These are phyloP conservation scores for Botryotinia calthae DNA, from an alignment of 2,329 filamentous ascomycete genomes.

Conservation along the genomic window DNA sequence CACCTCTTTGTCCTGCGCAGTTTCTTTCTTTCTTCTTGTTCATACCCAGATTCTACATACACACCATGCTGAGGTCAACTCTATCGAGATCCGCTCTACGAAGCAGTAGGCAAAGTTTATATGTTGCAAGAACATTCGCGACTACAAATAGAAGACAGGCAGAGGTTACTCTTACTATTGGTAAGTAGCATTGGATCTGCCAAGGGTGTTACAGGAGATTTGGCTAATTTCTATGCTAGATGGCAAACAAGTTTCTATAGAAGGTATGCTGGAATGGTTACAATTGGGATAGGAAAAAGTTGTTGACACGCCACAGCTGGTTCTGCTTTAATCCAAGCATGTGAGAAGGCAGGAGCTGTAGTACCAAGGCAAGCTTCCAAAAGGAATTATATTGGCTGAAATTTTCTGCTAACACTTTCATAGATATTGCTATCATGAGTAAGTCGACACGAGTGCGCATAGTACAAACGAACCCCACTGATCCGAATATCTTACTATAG, in stretches of 20 bases:
- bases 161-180: constrained; percentile 95
- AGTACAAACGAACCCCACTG: constrained; percentile 24
- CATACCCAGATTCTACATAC: constrained; percentile 52
- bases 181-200: constrained; percentile 51
- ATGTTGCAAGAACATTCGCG: constrained; percentile 75
- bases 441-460: constrained; percentile 43
- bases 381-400: constrained; percentile 8
- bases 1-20: constrained; percentile 24
- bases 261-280: constrained; percentile 60
- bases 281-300: constrained; percentile 28
- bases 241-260: constrained; percentile 96
- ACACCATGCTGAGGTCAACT: constrained; percentile 67
- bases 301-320: constrained; percentile 65
- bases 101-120: constrained; percentile 57
- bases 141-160: constrained; percentile 75
- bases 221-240: constrained; percentile 54
- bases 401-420: constrained; percentile 35
- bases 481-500: constrained; percentile 45
- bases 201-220: constrained; percentile 22
- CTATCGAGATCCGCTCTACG: constrained; percentile 67
- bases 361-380: constrained; percentile 68
- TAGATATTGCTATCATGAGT: constrained; percentile 99
- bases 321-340: constrained; percentile 96
- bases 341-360: constrained; percentile 91
- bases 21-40: constrained; percentile 40